Evolutionary conservation across 2,329 filamentous ascomycete species (phyloP).

Genomic region (Pseudodiploospora longispora): DNA sequence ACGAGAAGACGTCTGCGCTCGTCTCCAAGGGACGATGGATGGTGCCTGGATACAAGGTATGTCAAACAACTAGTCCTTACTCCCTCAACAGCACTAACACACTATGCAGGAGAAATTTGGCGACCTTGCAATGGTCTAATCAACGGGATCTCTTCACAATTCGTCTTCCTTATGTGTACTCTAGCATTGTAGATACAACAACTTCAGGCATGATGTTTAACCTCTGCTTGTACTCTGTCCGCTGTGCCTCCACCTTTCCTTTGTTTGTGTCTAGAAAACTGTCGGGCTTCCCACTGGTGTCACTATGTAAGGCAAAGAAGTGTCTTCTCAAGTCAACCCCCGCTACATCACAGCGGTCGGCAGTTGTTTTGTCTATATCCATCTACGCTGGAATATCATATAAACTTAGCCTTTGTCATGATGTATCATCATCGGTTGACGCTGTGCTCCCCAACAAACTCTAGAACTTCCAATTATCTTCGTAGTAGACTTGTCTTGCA

Average conservation of each 20-base stretch:
- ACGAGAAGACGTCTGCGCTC: conserved; percentile 90
- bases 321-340: too few relatives aligned
- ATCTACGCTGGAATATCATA: too few relatives aligned
- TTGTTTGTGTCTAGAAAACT: conserved; percentile 1
- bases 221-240: conserved; percentile 23
- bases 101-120: conserved; percentile 86
- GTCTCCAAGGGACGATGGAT: conserved; percentile 97
- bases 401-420: too few relatives aligned
- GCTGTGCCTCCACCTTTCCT: not conserved
- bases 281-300: too few relatives aligned
- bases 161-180: conserved; percentile 51
- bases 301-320: too few relatives aligned
- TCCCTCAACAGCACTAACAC: conserved; percentile 34
- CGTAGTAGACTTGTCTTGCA: too few relatives aligned
- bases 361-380: too few relatives aligned
- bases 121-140: conserved; percentile 90
- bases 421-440: too few relatives aligned
- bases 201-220: conserved; percentile 23
- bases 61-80: conserved; percentile 19
- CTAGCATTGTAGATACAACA: conserved; percentile 63
- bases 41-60: conserved; percentile 97
- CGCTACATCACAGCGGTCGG: too few relatives aligned
- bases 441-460: too few relatives aligned
- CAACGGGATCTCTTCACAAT: conserved; percentile 27
- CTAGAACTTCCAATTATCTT: too few relatives aligned